Conservation (phyloP, 805 yeast species). For the Zygoascus ofunaensis region DNA sequence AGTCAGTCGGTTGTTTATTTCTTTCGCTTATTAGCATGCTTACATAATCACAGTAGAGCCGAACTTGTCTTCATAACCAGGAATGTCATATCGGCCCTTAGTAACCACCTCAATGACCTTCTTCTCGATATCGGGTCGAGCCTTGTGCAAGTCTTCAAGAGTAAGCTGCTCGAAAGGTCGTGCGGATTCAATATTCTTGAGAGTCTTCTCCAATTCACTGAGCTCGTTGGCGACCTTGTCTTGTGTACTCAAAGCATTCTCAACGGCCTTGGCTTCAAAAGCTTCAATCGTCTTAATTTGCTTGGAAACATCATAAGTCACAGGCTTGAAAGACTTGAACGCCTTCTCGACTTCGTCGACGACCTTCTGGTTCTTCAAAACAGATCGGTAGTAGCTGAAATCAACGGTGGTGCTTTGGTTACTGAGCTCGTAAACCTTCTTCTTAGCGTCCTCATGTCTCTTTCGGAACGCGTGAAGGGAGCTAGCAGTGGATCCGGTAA, state of each 20-base stretch:
- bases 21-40: no score
- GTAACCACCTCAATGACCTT: conserved; percentile 91
- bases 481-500: conserved; percentile 85
- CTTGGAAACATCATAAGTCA: conserved; percentile 75
- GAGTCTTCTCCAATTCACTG: conserved; percentile 73
- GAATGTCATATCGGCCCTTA: conserved; percentile 96
- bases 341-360: conserved; percentile 74
- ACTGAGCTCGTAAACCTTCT: conserved; percentile 60
- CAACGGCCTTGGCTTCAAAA: conserved; percentile 90
- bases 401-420: conserved; percentile 71
- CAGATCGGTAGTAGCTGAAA: conserved; percentile 67
- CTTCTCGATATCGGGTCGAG: conserved; percentile 95
- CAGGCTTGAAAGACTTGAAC: conserved; percentile 69
- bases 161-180: conserved; percentile 97
- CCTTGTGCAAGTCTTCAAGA: conserved; percentile 86
- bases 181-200: conserved; percentile 89
- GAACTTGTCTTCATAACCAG: conserved; percentile 97
- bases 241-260: conserved; percentile 92
- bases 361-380: conserved; percentile 72
- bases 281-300: conserved; percentile 87
- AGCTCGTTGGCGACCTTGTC: conserved; percentile 79
- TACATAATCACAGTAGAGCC: conserved; percentile 91
- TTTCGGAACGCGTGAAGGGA: conserved; percentile 88
- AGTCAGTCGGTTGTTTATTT: no score
- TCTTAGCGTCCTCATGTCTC: conserved; percentile 97